Percentiles rank a stretch among this genome's conserved stretches.
Conservation (phyloP, 2,329 filamentous ascomycete genomes). For the Ophiostoma ulmi region DNA sequence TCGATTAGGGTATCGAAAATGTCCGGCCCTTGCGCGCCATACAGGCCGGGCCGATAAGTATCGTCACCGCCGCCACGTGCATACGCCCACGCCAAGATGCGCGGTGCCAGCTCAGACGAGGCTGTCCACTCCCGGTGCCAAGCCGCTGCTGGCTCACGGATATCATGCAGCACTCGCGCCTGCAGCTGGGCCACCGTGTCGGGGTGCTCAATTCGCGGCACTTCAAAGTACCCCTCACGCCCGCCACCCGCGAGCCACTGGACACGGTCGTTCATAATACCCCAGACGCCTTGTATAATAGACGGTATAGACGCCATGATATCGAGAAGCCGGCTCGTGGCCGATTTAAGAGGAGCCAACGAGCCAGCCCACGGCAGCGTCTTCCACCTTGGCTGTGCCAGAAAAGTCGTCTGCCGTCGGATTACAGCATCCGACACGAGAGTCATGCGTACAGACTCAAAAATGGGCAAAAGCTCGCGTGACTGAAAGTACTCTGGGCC, state of each 20-base stretch:
- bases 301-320: slow-evolving; percentile 28
- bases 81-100: slow-evolving; percentile 26
- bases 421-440: slow-evolving; percentile 31
- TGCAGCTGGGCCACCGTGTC: slow-evolving; percentile 23
- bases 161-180: slow-evolving; percentile 10
- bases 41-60: slow-evolving; percentile 26
- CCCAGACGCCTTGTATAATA: slow-evolving; percentile 27
- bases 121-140: slow-evolving; percentile 27
- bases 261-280: slow-evolving; percentile 24
- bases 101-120: slow-evolving; percentile 18
- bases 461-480: slow-evolving; percentile 29
- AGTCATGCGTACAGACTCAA: slow-evolving; percentile 30
- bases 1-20: slow-evolving; percentile 20
- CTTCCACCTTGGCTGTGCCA: slow-evolving; percentile 29
- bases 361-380: slow-evolving; percentile 28
- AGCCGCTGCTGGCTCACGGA: slow-evolving; percentile 14
- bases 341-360: slow-evolving; percentile 23
- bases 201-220: slow-evolving; percentile 21
- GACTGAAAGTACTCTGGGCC: slow-evolving; percentile 30
- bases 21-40: slow-evolving; percentile 25
- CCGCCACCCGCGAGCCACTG: slow-evolving; percentile 22
- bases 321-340: slow-evolving; percentile 28
- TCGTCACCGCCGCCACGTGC: slow-evolving; percentile 21
- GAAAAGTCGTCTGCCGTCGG: slow-evolving; percentile 28
- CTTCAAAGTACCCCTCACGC: not conserved